These are phyloP conservation scores for Vigna reflexopilosa DNA, from an alignment of 306 rosid genomes.

Conservation along the genomic window DNA sequence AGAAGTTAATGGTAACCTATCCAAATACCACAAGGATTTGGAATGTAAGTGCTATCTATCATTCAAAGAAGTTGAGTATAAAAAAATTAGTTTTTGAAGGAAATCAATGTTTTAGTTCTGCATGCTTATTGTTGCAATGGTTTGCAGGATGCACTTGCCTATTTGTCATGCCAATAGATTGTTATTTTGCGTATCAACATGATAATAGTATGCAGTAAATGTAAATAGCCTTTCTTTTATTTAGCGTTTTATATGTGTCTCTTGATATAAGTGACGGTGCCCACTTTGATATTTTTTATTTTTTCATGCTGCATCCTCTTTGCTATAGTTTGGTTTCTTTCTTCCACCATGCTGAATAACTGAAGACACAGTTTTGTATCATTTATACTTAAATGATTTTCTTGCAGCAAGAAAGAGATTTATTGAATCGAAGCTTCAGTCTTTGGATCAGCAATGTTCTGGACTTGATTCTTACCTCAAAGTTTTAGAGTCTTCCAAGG, in stretches of 20 bases:
- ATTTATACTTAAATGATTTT: slow-evolving; percentile 28
- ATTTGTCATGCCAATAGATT: background rate
- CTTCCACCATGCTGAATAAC: slow-evolving; percentile 33
- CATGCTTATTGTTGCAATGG: background rate
- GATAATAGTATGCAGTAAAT: slow-evolving; percentile 16
- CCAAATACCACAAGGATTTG: slow-evolving; percentile 76
- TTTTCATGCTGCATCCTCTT: slow-evolving; percentile 32
- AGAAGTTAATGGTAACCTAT: slow-evolving; percentile 68
- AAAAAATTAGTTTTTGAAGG: slow-evolving; percentile 21
- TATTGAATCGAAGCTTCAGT: slow-evolving; percentile 76
- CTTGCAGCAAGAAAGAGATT: slow-evolving; percentile 86
- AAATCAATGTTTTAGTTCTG: background rate
- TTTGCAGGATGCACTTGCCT: slow-evolving; percentile 15
- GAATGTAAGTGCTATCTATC: slow-evolving; percentile 69
- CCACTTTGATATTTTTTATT: slow-evolving; percentile 14
- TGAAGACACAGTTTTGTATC: slow-evolving; percentile 12
- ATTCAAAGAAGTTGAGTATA: slow-evolving; percentile 21
- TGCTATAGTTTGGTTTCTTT: slow-evolving; percentile 22
- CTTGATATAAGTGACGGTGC: slow-evolving; percentile 26
- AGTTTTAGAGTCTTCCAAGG: slow-evolving; percentile 77
- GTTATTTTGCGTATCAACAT: slow-evolving; percentile 11
- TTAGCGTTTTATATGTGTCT: slow-evolving; percentile 18
- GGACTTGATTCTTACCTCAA: slow-evolving; percentile 69
- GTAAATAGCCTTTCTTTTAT: slow-evolving; percentile 22
- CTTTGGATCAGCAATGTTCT: slow-evolving; percentile 71